Base-by-base conservation (phyloP, 164 flowering plant genomes). In the Euptelea pleiosperma region DNA sequence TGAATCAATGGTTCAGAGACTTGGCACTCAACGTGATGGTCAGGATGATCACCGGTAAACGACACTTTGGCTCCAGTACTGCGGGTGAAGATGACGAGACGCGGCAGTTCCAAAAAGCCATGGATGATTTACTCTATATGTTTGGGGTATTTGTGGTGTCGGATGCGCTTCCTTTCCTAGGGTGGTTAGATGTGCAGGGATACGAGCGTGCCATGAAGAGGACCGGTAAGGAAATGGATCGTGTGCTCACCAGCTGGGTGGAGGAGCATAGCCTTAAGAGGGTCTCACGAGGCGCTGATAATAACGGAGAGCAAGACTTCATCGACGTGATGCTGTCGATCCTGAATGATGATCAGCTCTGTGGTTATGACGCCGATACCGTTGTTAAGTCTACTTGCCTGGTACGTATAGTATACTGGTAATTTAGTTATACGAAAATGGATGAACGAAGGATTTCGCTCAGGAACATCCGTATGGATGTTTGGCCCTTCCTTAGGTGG, bases 101-200 rank as follows among this genome's bases (percentile, higher is more conserved):
- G 1, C 15, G 36, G 28, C 34, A 35, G 8, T n/a, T 34, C 2
- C 33, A 24, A 21, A 34, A 51, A 15, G 43, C 44, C 14, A 34
- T 50, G 18, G 29, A 30, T 14, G 55, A 46, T 10, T 47, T 65
- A 15, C 58, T 58, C 18, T 12, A 16, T 9, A 34, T 51, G 14
- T 1, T 4, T 6, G 75, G 64, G 2, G 3, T 37, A 9, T 53
- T 58, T 29, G 47, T 62, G 33, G 30, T 58, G 28, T 46, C 52
- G n/a, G 75, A 71, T 49, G 55, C 39, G 4, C 4, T 71, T 21
- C 75, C 75, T 1, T 62, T 40, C 11, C 49, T 62, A 3, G 40
- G 56, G 60, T 66, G 71, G 70, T 6, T 62, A 47, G 75, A 66
- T 30, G 15, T 57, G 34, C 48, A 43, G 14, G 75, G 71, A 3